These are phyloP conservation scores for Penicillium sp. DNA, from an alignment of 2,329 filamentous ascomycete genomes.

Conservation along the genomic window DNA sequence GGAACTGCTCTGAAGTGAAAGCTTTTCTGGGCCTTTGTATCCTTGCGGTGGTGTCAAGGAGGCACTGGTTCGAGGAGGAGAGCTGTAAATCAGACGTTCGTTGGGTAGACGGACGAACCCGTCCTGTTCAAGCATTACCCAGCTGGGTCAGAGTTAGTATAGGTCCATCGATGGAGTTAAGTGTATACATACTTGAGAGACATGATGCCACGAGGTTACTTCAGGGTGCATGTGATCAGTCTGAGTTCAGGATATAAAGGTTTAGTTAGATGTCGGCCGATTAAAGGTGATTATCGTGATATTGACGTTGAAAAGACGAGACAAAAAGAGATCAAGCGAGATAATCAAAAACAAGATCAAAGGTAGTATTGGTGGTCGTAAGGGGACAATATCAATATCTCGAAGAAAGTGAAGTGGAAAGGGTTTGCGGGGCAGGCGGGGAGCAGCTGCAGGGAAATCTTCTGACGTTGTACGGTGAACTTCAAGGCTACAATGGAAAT, in stretches of 20 bases:
- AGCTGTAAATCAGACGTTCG: conserved; percentile 76
- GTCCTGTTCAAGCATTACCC: conserved; percentile 80
- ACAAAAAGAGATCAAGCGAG: too few species aligned
- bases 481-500: neutral
- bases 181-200: conserved; percentile 40
- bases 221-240: neutral
- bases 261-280: neutral
- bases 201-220: conserved; percentile 11
- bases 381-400: neutral
- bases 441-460: conserved; percentile 11
- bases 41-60: conserved; percentile 68
- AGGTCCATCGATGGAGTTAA: neutral
- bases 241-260: neutral
- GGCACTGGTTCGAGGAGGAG: conserved; percentile 72
- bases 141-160: conserved; percentile 49
- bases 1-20: conserved; percentile 68
- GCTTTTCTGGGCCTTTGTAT: conserved; percentile 59
- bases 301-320: neutral
- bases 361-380: neutral
- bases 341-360: neutral
- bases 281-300: neutral
- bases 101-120: conserved; percentile 80
- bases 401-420: conserved; percentile 2
- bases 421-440: conserved; percentile 23
- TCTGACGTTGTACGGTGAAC: neutral